phyloP scores from a whole-genome alignment of 2,329 filamentous ascomycete genomes.

The Parastagonospora nodorum region DNA sequence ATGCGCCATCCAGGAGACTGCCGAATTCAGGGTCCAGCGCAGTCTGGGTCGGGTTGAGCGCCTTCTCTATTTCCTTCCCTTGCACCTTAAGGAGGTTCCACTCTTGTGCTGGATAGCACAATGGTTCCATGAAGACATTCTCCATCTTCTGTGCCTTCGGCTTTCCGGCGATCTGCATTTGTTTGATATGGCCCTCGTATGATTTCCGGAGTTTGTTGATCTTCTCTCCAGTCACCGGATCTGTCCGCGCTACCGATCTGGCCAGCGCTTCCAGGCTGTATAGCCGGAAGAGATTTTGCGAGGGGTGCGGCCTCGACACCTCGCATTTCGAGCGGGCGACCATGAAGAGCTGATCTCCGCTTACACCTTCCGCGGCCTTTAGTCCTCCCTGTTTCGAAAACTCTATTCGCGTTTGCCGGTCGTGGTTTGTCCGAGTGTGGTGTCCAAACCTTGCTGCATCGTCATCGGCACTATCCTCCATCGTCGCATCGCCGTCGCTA shows the following conservation, averaged over 20 bases:
- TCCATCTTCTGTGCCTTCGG: conserved; percentile 54
- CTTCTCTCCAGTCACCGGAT: conserved; percentile 68
- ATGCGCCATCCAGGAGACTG: conserved; percentile 47
- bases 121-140: conserved; percentile 38
- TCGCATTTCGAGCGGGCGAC: conserved; percentile 42
- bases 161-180: conserved; percentile 54
- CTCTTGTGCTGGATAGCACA: conserved; percentile 48
- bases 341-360: conserved; percentile 42
- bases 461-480: conserved; percentile 44
- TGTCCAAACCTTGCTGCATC: conserved; percentile 33
- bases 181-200: conserved; percentile 59
- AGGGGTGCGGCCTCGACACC: conserved; percentile 60
- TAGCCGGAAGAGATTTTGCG: conserved; percentile 63
- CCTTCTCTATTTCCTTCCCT: conserved; percentile 47
- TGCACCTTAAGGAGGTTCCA: conserved; percentile 47
- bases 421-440: conserved; percentile 53
- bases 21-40: conserved; percentile 28
- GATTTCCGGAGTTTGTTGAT: conserved; percentile 65
- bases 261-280: conserved; percentile 63
- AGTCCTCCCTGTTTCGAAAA: conserved; percentile 32
- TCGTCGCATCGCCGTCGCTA: conserved; percentile 51
- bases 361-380: conserved; percentile 36
- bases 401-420: conserved; percentile 47
- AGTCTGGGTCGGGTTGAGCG: conserved; percentile 34
- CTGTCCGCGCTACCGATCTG: conserved; percentile 62